Evolutionary conservation across 495 filamentous ascomycete genomes (phyloP), one percentile per base, ranked within the genome.

Genomic region (Aspergillus campestris): DNA sequence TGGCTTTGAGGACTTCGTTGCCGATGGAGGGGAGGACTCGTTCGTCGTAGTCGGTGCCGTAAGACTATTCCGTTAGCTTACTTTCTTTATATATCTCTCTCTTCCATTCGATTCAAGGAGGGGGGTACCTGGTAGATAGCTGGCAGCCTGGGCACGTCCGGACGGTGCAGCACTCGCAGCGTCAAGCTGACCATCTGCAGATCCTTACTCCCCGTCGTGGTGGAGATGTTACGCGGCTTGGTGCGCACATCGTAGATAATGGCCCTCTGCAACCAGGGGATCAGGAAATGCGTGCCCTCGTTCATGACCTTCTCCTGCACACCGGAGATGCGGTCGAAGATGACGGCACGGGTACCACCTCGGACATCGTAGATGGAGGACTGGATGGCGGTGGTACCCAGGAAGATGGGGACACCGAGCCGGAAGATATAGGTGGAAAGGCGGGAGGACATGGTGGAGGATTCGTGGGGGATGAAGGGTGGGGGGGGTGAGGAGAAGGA

Each of bases 161-260:
- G 92, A 49, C 92, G 78, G 72, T 97, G 92, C 63, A 99, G 69
- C 44, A 99, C 92, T 57, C 92, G 81, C 55, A 99, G 74, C 31
- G 92, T 99, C 77, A 99, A 77, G 77, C 87, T 95, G 62, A 99
- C 92, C 92, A 99, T 99, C 79, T 99, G 92, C 69, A 99, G 65
- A 71, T 99, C 92, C 79, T 99, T 99, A 76, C 84, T 89, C 44
- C 92, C 92, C 8, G 92, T 99, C 10, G 91, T 97, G n/a, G 92
- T 99, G 11, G 82, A 83, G 69, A 99, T 96, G 60, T 91, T 95
- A 56, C 92, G 78, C 39, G 92, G 92, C 78, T 94, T 94, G 35
- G 92, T 97, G 49, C 92, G 87, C 48, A 99, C 94, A 73, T 99
- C 92, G 72, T 92, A 99, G 64, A 95, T 74, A 66, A 99, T 94